Evolutionary conservation across 805 yeast genomes (phyloP), one percentile per base, ranked within the genome.

Genomic region (Myxozyma kluyveri): DNA sequence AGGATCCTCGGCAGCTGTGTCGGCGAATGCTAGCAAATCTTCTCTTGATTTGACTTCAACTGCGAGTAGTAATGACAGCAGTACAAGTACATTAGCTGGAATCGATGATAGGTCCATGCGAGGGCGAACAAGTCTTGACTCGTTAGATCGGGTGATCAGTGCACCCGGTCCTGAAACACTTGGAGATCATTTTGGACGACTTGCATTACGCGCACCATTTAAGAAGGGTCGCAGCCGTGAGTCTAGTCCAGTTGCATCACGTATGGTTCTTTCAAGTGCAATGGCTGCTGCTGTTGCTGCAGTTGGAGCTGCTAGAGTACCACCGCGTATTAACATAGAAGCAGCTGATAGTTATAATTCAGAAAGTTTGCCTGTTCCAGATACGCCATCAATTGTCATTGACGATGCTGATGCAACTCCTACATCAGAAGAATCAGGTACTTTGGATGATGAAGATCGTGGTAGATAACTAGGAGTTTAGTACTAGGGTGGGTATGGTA

Each of bases 241-340:
- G 14, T 36, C 39, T 5, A 21, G 10, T 17, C 7, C 39, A 17
- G 22, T 47, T 17, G 21, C 49, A 10, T 43, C 50, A 6, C 24
- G 40, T 10, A 22, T 47, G 17, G 40, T 45, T 17, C 12, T 49
- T n/a, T 49, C 53, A 18, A 45, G 52, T 18, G 52, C 54, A 14
- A 49, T 47, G 33, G 54, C 49, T 4, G 52, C 53, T 12, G 52
- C 52, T 10, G 56, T 38, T 19, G 52, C 52, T 9, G 53, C 45
- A 19, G 47, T 50, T 12, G 38, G 47, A 9, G 51, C 40, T 2
- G 52, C 36, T 9, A 29, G 14, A 14, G 33, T 14, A 29, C 33
- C 33, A 14, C n/a, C n/a, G n/a, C n/a, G n/a, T n/a, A n/a, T n/a
- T n/a, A n/a, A n/a, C n/a, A n/a, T n/a, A n/a, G n/a, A n/a, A n/a